Base-by-base conservation (phyloP, 2,329 filamentous ascomycete genomes). In the Trichophyton schoenleinii region DNA sequence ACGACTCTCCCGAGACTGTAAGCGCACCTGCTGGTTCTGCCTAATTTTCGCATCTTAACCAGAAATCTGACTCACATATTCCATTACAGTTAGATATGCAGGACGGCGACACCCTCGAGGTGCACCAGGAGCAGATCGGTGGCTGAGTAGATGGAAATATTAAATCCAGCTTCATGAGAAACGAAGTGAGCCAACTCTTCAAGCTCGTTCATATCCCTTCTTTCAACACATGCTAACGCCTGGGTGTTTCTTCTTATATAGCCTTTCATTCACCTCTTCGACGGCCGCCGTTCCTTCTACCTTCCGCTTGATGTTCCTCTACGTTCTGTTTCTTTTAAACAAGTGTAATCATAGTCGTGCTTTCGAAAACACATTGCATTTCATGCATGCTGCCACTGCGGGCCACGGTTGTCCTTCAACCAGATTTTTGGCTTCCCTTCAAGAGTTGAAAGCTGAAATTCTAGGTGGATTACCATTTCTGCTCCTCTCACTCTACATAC, bases 91-190 rank as follows among this genome's bases (percentile, higher is more conserved):
- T 59, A 3, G 57, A 59, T 2, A 59, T 99, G 94, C 80, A 85
- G 66, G 94, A 99, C 68, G 92, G 94, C 41, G 94, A 99, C 71
- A 95, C 89, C 0, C 85, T 99, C 28, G 94, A 99, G 72, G 94
- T 99, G 28, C 92, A 97, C 74, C 94, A 97, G 74, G 94, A 99
- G 75, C 94, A 99, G 78, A 94, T 97, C 64, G 94, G 94, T 63
- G 92, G 91, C 18, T 58, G 38, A 57, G 18, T 34, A 31, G 11
- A 13, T 20, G n/a, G 34, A 41, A 11, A 41, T 28, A 41, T 18
- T 3, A 25, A 58, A 13, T 58, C 31, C 11, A 22, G 13, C 20
- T 20, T 58, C 8, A 41, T 58, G 36, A 57, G n/a, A 41, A n/a
- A 58, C 55, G 55, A 58, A 41, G 20, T 34, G 36, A 57, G 34